Evolutionary conservation across 768 basidiomycete species (phyloP).

Genomic region (Coprinopsis sp.): DNA sequence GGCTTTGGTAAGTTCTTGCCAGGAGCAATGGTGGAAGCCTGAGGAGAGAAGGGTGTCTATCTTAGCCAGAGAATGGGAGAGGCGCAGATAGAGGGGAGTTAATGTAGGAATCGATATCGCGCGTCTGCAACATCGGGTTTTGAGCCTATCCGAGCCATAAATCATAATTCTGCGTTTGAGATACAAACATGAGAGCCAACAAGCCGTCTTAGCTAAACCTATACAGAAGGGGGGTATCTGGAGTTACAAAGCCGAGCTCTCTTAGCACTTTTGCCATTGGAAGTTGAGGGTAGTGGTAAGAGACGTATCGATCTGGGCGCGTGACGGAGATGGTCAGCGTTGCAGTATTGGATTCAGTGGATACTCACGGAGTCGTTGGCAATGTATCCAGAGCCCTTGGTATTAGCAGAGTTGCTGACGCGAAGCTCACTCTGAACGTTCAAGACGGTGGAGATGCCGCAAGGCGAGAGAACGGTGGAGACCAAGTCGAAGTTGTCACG

Average conservation of each 20-base stretch:
- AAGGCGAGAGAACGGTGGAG: slow-evolving; percentile 19
- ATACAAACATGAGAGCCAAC: too few species aligned
- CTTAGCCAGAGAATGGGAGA: too few species aligned
- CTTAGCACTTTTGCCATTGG: slow-evolving; percentile 20
- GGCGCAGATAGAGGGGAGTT: too few species aligned
- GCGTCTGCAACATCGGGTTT: too few species aligned
- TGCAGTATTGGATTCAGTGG: neutral
- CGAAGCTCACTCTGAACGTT: slow-evolving; percentile 22
- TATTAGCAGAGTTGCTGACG: slow-evolving; percentile 18
- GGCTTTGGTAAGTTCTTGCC: too few species aligned
- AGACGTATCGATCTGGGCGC: slow-evolving; percentile 11
- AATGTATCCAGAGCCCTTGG: slow-evolving; percentile 19
- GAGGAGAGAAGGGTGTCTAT: too few species aligned
- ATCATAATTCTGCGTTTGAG: too few species aligned
- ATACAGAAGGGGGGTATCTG: too few species aligned
- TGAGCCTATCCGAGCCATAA: too few species aligned
- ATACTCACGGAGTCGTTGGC: slow-evolving; percentile 17
- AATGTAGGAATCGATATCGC: too few species aligned
- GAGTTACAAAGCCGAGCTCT: neutral
- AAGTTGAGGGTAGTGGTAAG: slow-evolving; percentile 18
- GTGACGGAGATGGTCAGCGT: neutral
- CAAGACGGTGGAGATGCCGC: slow-evolving; percentile 20
- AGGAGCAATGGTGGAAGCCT: too few species aligned
- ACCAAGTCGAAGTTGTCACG: slow-evolving; percentile 23
- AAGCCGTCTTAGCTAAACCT: too few species aligned